These are phyloP conservation scores for Metrosideros polymorpha DNA, from an alignment of 441 rosid species.

Conservation along the genomic window DNA sequence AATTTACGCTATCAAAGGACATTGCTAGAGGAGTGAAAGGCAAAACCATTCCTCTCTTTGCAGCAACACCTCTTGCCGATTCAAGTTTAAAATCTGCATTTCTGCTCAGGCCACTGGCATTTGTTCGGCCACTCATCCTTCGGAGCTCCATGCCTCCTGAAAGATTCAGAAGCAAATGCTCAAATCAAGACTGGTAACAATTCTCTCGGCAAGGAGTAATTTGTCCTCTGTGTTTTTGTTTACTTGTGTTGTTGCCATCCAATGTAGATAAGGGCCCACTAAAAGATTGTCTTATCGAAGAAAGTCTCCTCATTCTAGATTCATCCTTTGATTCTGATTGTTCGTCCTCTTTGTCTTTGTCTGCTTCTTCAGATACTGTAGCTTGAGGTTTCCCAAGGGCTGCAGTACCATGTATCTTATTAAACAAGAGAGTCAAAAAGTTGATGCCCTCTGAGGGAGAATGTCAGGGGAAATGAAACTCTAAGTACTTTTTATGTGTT, in stretches of 20 bases:
- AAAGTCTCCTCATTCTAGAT: background rate
- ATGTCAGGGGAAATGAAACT: background rate
- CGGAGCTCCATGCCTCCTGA: conserved; percentile 47
- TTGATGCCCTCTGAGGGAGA: background rate
- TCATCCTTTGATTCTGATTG: background rate
- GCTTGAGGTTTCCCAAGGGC: background rate
- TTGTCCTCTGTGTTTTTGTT: background rate
- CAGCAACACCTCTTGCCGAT: conserved; percentile 22
- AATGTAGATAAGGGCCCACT: background rate
- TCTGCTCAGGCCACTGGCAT: conserved; percentile 16
- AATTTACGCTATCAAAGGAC: conserved; percentile 70
- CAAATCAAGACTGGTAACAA: background rate
- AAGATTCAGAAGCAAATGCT: background rate
- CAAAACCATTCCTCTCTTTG: conserved; percentile 82
- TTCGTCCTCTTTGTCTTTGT: background rate
- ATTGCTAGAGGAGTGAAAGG: conserved; percentile 86
- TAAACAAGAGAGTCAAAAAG: background rate
- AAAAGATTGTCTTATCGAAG: background rate
- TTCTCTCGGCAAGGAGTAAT: background rate
- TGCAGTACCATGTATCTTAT: background rate
- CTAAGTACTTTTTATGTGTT: background rate
- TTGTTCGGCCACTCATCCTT: conserved; percentile 32
- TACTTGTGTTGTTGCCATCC: background rate
- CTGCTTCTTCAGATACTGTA: background rate
- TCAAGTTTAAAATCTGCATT: conserved; percentile 20